Evolutionary conservation across 208 protist species (phyloP).

Genomic region (Crithidia thermophila): DNA sequence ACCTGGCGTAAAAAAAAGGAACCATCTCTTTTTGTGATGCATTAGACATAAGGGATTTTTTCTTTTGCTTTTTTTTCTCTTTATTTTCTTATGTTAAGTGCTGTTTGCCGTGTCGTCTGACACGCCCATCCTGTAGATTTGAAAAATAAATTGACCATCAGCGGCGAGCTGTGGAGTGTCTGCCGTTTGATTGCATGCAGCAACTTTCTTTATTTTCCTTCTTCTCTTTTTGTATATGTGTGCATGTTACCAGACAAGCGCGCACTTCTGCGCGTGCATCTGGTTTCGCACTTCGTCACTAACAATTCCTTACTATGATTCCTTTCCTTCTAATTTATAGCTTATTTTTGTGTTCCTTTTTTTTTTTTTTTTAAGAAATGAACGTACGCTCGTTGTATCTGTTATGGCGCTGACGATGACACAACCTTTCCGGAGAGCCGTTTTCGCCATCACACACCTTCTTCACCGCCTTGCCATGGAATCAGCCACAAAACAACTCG

Average conservation of each 20-base stretch:
- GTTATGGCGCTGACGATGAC: not conserved
- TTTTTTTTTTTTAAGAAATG: not conserved
- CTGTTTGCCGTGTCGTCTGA: too few species aligned
- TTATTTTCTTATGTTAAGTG: too few species aligned
- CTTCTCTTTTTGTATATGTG: too few species aligned
- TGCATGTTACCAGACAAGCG: too few species aligned
- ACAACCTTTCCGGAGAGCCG: slow-evolving; percentile 3
- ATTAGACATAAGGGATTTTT: too few species aligned
- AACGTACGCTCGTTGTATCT: not conserved
- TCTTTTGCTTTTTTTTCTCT: not conserved
- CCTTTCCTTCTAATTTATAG: not conserved
- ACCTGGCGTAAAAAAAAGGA: slow-evolving; percentile 33
- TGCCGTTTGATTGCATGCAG: not conserved
- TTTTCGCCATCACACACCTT: not conserved
- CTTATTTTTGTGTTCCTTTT: slow-evolving; percentile 5
- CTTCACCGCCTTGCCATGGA: not conserved
- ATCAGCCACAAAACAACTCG: too few species aligned
- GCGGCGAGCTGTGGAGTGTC: not conserved
- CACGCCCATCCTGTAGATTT: slow-evolving; percentile 1
- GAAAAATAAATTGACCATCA: not conserved
- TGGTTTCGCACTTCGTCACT: too few species aligned
- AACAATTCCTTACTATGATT: not conserved
- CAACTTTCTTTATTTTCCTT: too few species aligned
- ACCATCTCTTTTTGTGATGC: too few species aligned
- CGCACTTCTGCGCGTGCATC: too few species aligned